Evolutionary conservation across 2,329 filamentous ascomycete species (phyloP).

Genomic region (Ophidiomyces ophidiicola): DNA sequence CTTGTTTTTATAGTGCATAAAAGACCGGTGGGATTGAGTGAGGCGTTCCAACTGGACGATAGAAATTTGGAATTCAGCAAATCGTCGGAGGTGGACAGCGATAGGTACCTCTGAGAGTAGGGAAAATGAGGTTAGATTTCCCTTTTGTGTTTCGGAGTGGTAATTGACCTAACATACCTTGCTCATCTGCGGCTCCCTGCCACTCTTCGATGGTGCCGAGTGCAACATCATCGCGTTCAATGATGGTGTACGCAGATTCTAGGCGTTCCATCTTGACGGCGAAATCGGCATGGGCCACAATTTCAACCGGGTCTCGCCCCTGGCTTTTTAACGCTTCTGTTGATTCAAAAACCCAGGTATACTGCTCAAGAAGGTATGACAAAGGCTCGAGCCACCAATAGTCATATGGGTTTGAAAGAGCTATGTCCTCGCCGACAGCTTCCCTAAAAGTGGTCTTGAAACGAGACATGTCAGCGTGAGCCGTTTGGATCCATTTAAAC

Average conservation of each 20-base stretch:
- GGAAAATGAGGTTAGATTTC: background rate
- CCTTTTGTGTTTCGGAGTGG: too few relatives aligned
- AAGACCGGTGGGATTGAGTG: background rate
- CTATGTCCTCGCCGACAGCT: background rate
- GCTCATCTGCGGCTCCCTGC: background rate
- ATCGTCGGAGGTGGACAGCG: background rate
- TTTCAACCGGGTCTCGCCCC: background rate
- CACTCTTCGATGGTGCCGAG: slow-evolving; percentile 4
- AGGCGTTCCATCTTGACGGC: background rate
- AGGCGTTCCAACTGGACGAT: background rate
- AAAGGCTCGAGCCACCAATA: slow-evolving; percentile 4
- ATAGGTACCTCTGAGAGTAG: slow-evolving; percentile 2
- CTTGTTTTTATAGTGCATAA: background rate
- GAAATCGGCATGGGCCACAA: slow-evolving; percentile 3
- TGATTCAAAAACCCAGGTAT: slow-evolving; percentile 4
- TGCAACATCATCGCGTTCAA: background rate
- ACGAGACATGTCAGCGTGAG: background rate
- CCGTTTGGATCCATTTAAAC: slow-evolving; percentile 3
- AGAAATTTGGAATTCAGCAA: slow-evolving; percentile 4
- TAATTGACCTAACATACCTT: background rate
- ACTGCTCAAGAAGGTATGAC: slow-evolving; percentile 5
- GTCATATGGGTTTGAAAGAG: background rate
- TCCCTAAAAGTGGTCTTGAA: slow-evolving; percentile 1
- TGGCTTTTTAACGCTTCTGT: background rate
- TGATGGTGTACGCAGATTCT: background rate